These are phyloP conservation scores for Ascochyta koolunga DNA, from an alignment of 2,329 filamentous ascomycete species.

Conservation along the genomic window DNA sequence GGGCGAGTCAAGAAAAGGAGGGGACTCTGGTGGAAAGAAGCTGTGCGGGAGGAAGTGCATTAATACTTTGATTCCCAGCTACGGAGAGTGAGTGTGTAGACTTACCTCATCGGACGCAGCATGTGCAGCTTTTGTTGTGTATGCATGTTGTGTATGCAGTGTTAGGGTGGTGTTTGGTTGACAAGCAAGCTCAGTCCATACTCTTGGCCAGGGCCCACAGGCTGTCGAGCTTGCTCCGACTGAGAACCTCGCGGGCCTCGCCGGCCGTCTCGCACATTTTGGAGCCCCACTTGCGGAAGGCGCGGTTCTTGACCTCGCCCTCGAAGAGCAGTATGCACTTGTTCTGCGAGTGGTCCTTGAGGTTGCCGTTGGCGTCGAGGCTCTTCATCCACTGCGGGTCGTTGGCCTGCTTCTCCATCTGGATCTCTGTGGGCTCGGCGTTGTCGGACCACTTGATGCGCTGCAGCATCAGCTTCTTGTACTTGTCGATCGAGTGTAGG, in stretches of 20 bases:
- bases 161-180: background rate
- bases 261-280: conserved; percentile 92
- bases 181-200: background rate
- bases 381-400: conserved; percentile 77
- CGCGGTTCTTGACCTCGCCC: conserved; percentile 79
- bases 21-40: background rate
- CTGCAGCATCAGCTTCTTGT: conserved; percentile 91
- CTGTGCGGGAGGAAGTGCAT: background rate
- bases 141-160: too few relatives aligned
- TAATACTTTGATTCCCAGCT: background rate
- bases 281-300: conserved; percentile 83
- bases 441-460: conserved; percentile 97
- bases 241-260: conserved; percentile 80
- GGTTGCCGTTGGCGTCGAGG: conserved; percentile 75
- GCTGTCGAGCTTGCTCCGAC: conserved; percentile 87
- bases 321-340: conserved; percentile 87
- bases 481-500: conserved; percentile 78
- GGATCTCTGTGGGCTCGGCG: conserved; percentile 66
- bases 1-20: background rate
- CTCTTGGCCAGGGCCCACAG: conserved; percentile 92
- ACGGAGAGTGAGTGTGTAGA: conserved; percentile 1
- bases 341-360: conserved; percentile 84
- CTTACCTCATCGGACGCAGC: background rate
- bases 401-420: conserved; percentile 65
- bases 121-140: too few relatives aligned